Conservation (phyloP, 441 rosid genomes). For the Eutrema salsugineum region DNA sequence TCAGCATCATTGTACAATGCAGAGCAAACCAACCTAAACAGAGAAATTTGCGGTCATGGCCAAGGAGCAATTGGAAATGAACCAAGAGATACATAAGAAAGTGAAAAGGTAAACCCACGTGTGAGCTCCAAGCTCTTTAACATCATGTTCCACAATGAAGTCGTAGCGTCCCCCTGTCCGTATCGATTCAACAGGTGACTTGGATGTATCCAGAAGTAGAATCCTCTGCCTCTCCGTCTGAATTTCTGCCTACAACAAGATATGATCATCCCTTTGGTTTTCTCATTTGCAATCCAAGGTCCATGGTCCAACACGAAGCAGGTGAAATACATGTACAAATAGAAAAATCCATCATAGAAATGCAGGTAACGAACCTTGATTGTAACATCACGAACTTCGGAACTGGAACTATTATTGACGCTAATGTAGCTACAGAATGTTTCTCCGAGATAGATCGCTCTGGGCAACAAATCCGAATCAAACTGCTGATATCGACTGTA, state of each 20-base stretch:
- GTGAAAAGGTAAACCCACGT: slow-evolving; percentile 44
- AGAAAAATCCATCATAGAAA: background rate
- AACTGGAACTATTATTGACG: slow-evolving; percentile 84
- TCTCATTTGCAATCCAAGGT: background rate
- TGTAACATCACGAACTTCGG: slow-evolving; percentile 77
- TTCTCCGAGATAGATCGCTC: slow-evolving; percentile 95
- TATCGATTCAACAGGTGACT: slow-evolving; percentile 81
- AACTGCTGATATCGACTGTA: background rate
- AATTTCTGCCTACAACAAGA: slow-evolving; percentile 73
- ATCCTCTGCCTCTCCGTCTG: slow-evolving; percentile 97
- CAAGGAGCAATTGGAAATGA: background rate
- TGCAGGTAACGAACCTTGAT: slow-evolving; percentile 59
- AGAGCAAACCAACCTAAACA: slow-evolving; percentile 85
- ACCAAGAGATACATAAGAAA: background rate
- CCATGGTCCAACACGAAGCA: background rate
- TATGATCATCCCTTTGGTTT: background rate
- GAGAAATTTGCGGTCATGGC: background rate
- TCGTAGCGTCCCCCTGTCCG: slow-evolving; percentile 95
- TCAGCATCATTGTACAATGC: slow-evolving; percentile 87
- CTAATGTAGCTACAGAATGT: slow-evolving; percentile 94
- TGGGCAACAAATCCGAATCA: slow-evolving; percentile 14
- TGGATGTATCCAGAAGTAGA: slow-evolving; percentile 81
- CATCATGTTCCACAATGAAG: slow-evolving; percentile 96
- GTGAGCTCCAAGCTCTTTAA: slow-evolving; percentile 99
- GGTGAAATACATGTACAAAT: background rate